Base-by-base conservation (phyloP, 2,329 filamentous ascomycete genomes). In the Phoma sp. region DNA sequence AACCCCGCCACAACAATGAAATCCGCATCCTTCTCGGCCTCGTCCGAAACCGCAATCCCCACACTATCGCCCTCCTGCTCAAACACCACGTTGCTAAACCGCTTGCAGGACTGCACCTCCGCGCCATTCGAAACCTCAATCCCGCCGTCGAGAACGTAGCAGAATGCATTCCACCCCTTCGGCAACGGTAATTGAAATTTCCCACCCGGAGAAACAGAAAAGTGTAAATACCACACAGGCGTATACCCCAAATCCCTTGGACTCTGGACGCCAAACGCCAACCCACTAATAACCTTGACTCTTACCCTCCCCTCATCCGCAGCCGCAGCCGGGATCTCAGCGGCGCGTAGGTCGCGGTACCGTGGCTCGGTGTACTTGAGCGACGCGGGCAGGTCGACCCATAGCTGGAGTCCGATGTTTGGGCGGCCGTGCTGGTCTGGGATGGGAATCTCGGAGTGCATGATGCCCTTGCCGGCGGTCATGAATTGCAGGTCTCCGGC, bases 401-500 rank as follows among this genome's bases (percentile, higher is more conserved):
- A 97, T 20, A 97, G 81, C 79, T 97, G 93, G 76, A 97, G 84
- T 25, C 93, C 93, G 53, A 93, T 83, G 73, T 92, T 96, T 53
- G 87, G 80, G 52, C 80, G 84, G 34, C 90, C 90, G 71, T 93
- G 89, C 0, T 81, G 71, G 71, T 91, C 90, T 69, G 89, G 85
- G 46, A 84, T 83, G 9, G 93, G 93, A 91, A 97, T 96, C 77
- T 97, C 93, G 30, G 92, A 91, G 75, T 97, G 93, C 76, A 96
- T 89, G 68, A 97, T 93, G 32, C 93, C 93, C n/a, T 83, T 80
- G 5, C 93, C 93, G 0, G 93, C 93, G 0, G 93, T 96, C 93
- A 97, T 97, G 82, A 97, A 97, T 73, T 97, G 93, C 42, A 97
- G 78, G 72, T 96, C 93, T n/a, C 93, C 93, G 0, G 89, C 77